Conservation (phyloP, 495 filamentous ascomycete genomes). For the Daldinia caldariorum region DNA sequence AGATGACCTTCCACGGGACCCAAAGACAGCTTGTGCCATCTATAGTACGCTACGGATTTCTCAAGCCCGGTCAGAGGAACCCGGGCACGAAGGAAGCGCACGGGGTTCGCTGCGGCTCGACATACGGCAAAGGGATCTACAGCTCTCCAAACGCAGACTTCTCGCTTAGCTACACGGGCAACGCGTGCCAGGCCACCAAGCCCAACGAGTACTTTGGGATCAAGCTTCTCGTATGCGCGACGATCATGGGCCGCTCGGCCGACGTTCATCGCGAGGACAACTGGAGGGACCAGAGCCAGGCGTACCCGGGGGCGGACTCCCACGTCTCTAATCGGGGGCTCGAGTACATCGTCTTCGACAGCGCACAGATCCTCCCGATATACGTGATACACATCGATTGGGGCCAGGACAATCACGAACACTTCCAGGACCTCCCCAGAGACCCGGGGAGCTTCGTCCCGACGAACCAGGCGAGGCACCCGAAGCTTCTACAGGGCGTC, state of each 20-base stretch:
- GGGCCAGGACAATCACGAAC: conserved; percentile 38
- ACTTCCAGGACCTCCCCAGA: conserved; percentile 24
- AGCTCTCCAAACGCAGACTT: conserved; percentile 48
- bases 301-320: conserved; percentile 44
- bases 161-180: conserved; percentile 47
- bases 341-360: conserved; percentile 57
- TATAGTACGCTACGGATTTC: conserved; percentile 56
- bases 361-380: conserved; percentile 52
- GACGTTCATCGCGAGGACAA: conserved; percentile 39
- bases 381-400: conserved; percentile 56
- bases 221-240: conserved; percentile 54
- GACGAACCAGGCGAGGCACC: conserved; percentile 19
- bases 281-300: conserved; percentile 29
- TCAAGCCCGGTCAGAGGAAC: conserved; percentile 48
- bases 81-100: conserved; percentile 38
- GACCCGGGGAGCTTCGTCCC: conserved; percentile 27
- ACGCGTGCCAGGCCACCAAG: conserved; percentile 24
- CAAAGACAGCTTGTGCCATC: conserved; percentile 48
- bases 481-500: conserved; percentile 18
- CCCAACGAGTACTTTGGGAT: conserved; percentile 47
- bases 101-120: conserved; percentile 46
- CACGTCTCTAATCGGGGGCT: conserved; percentile 47
- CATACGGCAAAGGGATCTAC: conserved; percentile 54
- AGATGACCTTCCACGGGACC: conserved; percentile 56
- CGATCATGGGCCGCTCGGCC: conserved; percentile 51